These are phyloP conservation scores for Leptographium procerum DNA, from an alignment of 2,329 filamentous ascomycete genomes.

Conservation along the genomic window DNA sequence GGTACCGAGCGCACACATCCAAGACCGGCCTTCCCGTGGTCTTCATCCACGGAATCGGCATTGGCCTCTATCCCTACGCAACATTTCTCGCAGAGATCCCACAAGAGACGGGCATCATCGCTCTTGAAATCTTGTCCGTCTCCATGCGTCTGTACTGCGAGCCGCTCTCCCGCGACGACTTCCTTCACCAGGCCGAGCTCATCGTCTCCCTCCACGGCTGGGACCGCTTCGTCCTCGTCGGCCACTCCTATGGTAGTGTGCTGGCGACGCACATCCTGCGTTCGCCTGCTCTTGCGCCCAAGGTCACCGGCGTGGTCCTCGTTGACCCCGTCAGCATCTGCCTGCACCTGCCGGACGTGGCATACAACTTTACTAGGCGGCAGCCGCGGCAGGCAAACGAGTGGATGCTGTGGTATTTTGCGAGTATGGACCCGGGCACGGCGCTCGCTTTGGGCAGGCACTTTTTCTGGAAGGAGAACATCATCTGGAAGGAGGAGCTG, in stretches of 20 bases:
- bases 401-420: conserved; percentile 61
- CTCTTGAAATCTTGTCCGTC: conserved; percentile 53
- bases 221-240: conserved; percentile 46
- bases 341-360: conserved; percentile 57
- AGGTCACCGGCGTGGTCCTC: conserved; percentile 36
- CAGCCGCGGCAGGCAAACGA: conserved; percentile 49
- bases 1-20: conserved; percentile 50
- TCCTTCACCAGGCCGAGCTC: conserved; percentile 41
- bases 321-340: conserved; percentile 55
- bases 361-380: conserved; percentile 57
- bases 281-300: conserved; percentile 31
- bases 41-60: conserved; percentile 61
- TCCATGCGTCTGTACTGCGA: conserved; percentile 49
- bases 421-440: conserved; percentile 54
- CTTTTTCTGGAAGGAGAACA: conserved; percentile 63
- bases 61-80: conserved; percentile 54
- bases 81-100: conserved; percentile 43
- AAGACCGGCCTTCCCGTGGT: conserved; percentile 41
- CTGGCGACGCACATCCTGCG: conserved; percentile 51
- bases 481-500: conserved; percentile 59
- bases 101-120: conserved; percentile 47
- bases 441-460: conserved; percentile 51
- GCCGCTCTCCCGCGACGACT: conserved; percentile 38
- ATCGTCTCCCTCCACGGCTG: conserved; percentile 49
- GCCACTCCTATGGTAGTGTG: conserved; percentile 55